Conservation (phyloP, 1,284 basidiomycete genomes). For the Thecaphora thlaspeos region DNA sequence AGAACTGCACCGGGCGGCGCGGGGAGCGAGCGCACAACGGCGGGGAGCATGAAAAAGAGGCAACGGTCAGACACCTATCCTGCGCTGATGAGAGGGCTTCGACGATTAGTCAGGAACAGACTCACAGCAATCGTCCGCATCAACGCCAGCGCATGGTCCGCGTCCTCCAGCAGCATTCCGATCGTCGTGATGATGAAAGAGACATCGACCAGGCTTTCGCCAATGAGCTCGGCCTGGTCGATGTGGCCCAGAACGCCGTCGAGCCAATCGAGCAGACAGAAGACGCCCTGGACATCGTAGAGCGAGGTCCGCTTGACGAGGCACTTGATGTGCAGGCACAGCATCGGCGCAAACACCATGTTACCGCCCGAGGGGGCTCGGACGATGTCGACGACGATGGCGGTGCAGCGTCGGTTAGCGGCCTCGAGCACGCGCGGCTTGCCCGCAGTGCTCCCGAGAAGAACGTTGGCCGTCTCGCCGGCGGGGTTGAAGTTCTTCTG, state of each 20-base stretch:
- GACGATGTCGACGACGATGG: slow-evolving; percentile 53
- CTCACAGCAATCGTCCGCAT: slow-evolving; percentile 50
- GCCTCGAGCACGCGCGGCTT: slow-evolving; percentile 55
- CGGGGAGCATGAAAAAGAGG: no score
- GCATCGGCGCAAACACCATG: slow-evolving; percentile 47
- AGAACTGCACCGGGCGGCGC: slow-evolving; percentile 37
- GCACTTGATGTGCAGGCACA: slow-evolving; percentile 49
- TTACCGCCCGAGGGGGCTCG: slow-evolving; percentile 34
- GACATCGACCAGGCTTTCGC: slow-evolving; percentile 41
- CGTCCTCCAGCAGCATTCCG: slow-evolving; percentile 44
- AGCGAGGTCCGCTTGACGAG: slow-evolving; percentile 51
- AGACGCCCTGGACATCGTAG: slow-evolving; percentile 54
- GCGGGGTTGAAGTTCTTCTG: slow-evolving; percentile 54
- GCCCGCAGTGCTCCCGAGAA: slow-evolving; percentile 50
- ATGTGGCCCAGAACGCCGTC: slow-evolving; percentile 50
- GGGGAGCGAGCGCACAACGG: no score
- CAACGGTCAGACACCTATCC: no score
- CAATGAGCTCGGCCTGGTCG: slow-evolving; percentile 44
- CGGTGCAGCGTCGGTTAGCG: slow-evolving; percentile 50
- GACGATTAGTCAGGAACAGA: neutral
- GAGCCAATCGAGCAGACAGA: slow-evolving; percentile 53
- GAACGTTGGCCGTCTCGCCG: slow-evolving; percentile 53
- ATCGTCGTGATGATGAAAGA: slow-evolving; percentile 49
- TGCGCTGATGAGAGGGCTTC: no score
- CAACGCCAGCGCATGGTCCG: slow-evolving; percentile 52